Evolutionary conservation across 108 stramenopile species (phyloP).

Genomic region (Stephanodiscus triporus): DNA sequence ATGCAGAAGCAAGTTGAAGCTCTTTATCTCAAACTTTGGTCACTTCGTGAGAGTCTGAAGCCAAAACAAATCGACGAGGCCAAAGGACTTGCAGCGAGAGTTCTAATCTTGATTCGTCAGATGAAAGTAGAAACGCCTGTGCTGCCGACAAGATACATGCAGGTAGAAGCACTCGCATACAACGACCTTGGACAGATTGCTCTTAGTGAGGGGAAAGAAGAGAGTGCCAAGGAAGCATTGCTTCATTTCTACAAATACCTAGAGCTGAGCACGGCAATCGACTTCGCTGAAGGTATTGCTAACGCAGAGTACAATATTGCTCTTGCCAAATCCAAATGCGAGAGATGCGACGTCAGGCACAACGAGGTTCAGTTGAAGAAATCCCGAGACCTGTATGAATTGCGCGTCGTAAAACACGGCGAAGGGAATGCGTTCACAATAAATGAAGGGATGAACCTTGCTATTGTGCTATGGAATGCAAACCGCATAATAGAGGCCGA

Average conservation of each 20-base stretch:
- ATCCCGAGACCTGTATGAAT: neutral
- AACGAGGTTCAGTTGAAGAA: neutral
- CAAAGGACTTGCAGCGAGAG: neutral
- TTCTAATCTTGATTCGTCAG: neutral
- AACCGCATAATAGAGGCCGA: slow-evolving; percentile 5
- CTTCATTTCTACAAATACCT: neutral
- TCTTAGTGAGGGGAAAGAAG: neutral
- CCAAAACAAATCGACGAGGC: neutral
- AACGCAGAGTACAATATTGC: neutral
- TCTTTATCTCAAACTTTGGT: neutral
- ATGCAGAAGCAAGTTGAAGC: neutral
- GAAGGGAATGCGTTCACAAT: neutral
- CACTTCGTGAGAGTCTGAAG: neutral
- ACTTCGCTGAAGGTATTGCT: neutral
- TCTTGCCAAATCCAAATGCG: neutral
- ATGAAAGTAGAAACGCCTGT: neutral
- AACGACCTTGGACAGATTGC: neutral
- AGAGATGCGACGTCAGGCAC: neutral
- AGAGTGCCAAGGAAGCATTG: neutral
- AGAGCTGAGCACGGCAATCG: neutral
- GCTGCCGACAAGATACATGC: neutral
- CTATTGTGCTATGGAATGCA: neutral
- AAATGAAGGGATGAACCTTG: neutral
- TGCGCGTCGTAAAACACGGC: neutral
- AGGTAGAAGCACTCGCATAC: neutral